Evolutionary conservation across 129 eudicot species (phyloP), one percentile per base, ranked within the genome.

Genomic region (Pulicaria dysenterica): DNA sequence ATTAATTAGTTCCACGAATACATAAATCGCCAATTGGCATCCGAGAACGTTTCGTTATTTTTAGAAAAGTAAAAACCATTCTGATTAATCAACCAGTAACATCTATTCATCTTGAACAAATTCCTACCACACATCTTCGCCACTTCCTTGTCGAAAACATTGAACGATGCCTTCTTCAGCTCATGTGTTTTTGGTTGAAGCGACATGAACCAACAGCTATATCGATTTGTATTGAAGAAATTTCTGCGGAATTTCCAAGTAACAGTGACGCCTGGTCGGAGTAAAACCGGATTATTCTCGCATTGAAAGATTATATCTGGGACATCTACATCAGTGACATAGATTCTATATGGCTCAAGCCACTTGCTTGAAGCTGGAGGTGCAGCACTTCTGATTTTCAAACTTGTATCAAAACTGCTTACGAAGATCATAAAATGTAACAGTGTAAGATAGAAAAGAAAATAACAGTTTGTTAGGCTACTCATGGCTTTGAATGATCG

Each of bases 11-110:
- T 4, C 71, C 78, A 73, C 16, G 13, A 2, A 48, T 61, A 17
- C 70, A 73, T 49, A 17, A 46, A 19, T 15, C 8, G 11, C 61
- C 61, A 61, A 16, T 12, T 56, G 42, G 7, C 46, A 17, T 38
- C 41, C 3, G 60, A 3, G 13, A 50, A 47, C 8, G 41, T 37
- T 47, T 16, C 31, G 38, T 62, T 62, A 5, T 13, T 42, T 7
- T 39, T 61, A 38, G 61, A 48, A 39, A 73, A 73, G 48, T 37
- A 73, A 19, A 40, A 40, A 7, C 63, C 70, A 6, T 31, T 15
- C 36, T 47, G 4, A 5, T 49, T 16, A 73, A 73, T 36, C 60
- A 38, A 15, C 78, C 70, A 73, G 38, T 49, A 73, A 60, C 78
- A 73, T 50, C 14, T 48, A 12, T 48, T 48, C 70, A 19, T 61